A percentile compares a stretch with the other conserved stretches of the same genome.
Evolutionary conservation across 1,139 yeast species (phyloP).

Genomic region (Suhomyces atakaporum): DNA sequence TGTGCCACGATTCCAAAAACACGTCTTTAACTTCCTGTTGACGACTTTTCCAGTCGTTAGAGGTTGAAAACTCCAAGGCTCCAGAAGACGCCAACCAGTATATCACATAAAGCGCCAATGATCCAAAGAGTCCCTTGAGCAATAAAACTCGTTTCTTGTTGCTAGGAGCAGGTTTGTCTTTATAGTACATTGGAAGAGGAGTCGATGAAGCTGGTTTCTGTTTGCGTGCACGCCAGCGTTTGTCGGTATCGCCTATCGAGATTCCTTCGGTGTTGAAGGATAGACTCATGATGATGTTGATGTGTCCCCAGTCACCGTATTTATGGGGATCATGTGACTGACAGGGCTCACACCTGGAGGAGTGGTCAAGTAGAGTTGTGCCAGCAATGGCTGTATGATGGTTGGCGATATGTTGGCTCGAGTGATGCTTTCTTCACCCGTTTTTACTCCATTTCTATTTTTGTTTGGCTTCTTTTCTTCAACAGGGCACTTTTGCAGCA

Average conservation of each 20-base stretch:
- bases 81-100: conserved; percentile 25
- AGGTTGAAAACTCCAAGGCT: conserved; percentile 1
- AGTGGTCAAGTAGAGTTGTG: too few species aligned
- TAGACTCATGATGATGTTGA: conserved; percentile 15
- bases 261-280: conserved; percentile 17
- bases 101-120: conserved; percentile 41
- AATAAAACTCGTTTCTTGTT: conserved; percentile 32
- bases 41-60: conserved; percentile 40
- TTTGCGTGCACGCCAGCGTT: conserved; percentile 19
- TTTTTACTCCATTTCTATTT: too few species aligned
- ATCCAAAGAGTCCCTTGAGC: conserved; percentile 42
- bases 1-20: conserved; percentile 77
- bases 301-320: conserved; percentile 3
- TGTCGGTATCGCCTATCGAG: conserved; percentile 16
- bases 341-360: too few species aligned
- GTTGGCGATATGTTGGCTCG: too few species aligned
- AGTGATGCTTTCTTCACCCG: too few species aligned
- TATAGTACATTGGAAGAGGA: conserved; percentile 19
- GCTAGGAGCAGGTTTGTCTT: conserved; percentile 18
- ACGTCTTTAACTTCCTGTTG: conserved; percentile 61
- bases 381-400: too few species aligned
- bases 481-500: too few species aligned
- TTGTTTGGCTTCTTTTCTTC: too few species aligned
- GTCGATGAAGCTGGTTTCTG: conserved; percentile 6
- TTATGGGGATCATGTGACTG: conserved; percentile 1